Evolutionary conservation across 345 rosid species (phyloP).

Genomic region (Carallia brachiata): DNA sequence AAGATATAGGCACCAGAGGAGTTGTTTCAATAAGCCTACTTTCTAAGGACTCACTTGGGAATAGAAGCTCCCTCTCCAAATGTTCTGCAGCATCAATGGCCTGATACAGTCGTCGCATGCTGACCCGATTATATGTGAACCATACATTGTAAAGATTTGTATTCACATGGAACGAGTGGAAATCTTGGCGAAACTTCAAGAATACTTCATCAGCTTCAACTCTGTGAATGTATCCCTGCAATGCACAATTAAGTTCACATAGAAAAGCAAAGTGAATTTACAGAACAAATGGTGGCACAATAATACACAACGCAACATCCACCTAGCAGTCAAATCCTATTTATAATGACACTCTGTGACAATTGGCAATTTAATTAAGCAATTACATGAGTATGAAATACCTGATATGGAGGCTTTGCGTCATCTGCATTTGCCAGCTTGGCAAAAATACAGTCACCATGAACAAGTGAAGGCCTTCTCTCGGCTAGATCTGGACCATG

Average conservation of each 20-base stretch:
- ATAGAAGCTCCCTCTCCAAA: conserved; percentile 49
- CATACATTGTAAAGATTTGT: conserved; percentile 60
- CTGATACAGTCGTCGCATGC: conserved; percentile 69
- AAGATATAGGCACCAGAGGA: conserved; percentile 51
- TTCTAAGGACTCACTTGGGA: conserved; percentile 49
- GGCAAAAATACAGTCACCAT: conserved; percentile 65
- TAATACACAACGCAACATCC: not conserved
- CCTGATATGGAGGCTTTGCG: conserved; percentile 43
- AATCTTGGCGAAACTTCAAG: conserved; percentile 56
- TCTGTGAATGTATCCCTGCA: conserved; percentile 74
- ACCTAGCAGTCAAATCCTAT: not conserved
- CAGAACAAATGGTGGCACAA: not conserved
- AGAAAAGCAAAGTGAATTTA: not conserved
- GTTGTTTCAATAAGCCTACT: conserved; percentile 51
- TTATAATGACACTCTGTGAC: not conserved
- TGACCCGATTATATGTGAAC: conserved; percentile 68
- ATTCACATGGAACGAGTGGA: conserved; percentile 46
- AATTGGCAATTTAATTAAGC: not conserved
- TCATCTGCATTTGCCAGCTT: conserved; percentile 38
- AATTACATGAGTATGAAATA: conserved; percentile 20
- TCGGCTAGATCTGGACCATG: conserved; percentile 86
- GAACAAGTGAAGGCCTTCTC: conserved; percentile 85
- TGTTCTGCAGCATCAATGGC: conserved; percentile 62
- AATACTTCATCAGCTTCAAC: conserved; percentile 87
- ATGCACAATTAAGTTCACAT: not conserved